Evolutionary conservation across 768 basidiomycete species (phyloP).

Genomic region (Mycena rosella): DNA sequence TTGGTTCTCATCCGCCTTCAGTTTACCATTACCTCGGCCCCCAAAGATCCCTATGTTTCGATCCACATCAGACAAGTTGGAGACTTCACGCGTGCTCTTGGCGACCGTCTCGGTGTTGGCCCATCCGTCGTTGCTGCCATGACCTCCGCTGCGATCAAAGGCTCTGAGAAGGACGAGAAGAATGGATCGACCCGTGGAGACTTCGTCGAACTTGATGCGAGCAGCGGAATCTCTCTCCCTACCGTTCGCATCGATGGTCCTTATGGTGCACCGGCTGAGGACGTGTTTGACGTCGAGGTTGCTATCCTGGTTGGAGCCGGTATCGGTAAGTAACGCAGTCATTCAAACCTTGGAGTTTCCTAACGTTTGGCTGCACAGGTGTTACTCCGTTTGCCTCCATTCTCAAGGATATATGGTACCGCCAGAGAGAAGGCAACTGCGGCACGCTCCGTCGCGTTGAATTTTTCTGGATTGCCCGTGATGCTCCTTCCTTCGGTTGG

Average conservation of each 20-base stretch:
- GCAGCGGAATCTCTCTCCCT: slow-evolving; percentile 67
- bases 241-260: slow-evolving; percentile 88
- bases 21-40: slow-evolving; percentile 97
- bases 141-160: slow-evolving; percentile 85
- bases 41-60: slow-evolving; percentile 93
- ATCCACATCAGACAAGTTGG: slow-evolving; percentile 95
- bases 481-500: slow-evolving; percentile 98
- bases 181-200: slow-evolving; percentile 71
- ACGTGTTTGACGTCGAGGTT: slow-evolving; percentile 87
- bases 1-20: slow-evolving; percentile 44
- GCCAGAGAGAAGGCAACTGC: slow-evolving; percentile 81
- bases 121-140: slow-evolving; percentile 82
- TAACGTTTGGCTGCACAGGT: slow-evolving; percentile 54
- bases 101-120: slow-evolving; percentile 87
- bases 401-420: slow-evolving; percentile 96
- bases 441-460: slow-evolving; percentile 90
- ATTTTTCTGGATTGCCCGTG: slow-evolving; percentile 95
- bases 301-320: slow-evolving; percentile 94
- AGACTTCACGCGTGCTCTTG: slow-evolving; percentile 87
- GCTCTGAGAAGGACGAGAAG: slow-evolving; percentile 72
- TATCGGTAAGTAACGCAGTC: slow-evolving; percentile 70
- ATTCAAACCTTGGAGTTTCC: slow-evolving; percentile 9
- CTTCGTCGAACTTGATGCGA: slow-evolving; percentile 82
- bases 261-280: slow-evolving; percentile 94
- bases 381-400: slow-evolving; percentile 97